Conservation (phyloP, 306 rosid species). For the Rosa multiflora region DNA sequence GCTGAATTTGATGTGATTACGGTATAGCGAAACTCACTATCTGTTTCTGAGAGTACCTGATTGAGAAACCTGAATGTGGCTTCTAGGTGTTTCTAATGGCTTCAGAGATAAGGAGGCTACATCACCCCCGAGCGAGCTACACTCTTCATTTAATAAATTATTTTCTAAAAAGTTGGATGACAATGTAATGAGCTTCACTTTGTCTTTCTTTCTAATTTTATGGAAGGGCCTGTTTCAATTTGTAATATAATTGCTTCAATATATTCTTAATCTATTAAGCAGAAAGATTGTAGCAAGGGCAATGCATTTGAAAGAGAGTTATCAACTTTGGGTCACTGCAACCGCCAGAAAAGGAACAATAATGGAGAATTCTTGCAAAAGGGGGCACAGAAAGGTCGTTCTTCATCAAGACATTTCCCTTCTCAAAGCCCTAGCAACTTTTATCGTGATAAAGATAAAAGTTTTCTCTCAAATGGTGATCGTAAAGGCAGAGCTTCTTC, state of each 20-base stretch:
- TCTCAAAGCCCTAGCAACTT: slow-evolving; percentile 32
- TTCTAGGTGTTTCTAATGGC: slow-evolving; percentile 46
- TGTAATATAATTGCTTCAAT: slow-evolving; percentile 16
- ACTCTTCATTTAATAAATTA: slow-evolving; percentile 42
- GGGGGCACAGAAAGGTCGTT: slow-evolving; percentile 37
- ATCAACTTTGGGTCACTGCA: slow-evolving; percentile 43
- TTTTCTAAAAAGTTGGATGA: slow-evolving; percentile 50
- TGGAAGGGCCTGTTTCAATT: slow-evolving; percentile 21
- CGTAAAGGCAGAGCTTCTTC: slow-evolving; percentile 38
- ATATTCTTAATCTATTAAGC: slow-evolving; percentile 39
- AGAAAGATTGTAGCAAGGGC: slow-evolving; percentile 35
- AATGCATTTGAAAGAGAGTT: slow-evolving; percentile 46
- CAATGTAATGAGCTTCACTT: slow-evolving; percentile 49
- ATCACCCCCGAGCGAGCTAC: slow-evolving; percentile 31
- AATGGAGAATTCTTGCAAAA: slow-evolving; percentile 30
- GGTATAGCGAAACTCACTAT: background rate
- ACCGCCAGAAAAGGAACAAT: slow-evolving; percentile 32
- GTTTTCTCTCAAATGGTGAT: slow-evolving; percentile 30
- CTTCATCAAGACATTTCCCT: slow-evolving; percentile 40
- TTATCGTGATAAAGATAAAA: slow-evolving; percentile 21
- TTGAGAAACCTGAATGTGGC: slow-evolving; percentile 28
- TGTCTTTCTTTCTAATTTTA: slow-evolving; percentile 18
- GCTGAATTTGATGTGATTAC: slow-evolving; percentile 2
- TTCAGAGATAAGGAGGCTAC: slow-evolving; percentile 40
- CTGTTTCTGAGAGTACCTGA: slow-evolving; percentile 8